Percentiles rank a stretch among this genome's conserved stretches.
Evolutionary conservation across 23 red algal species (phyloP).

Genomic region (Gracilaria domingensis): DNA sequence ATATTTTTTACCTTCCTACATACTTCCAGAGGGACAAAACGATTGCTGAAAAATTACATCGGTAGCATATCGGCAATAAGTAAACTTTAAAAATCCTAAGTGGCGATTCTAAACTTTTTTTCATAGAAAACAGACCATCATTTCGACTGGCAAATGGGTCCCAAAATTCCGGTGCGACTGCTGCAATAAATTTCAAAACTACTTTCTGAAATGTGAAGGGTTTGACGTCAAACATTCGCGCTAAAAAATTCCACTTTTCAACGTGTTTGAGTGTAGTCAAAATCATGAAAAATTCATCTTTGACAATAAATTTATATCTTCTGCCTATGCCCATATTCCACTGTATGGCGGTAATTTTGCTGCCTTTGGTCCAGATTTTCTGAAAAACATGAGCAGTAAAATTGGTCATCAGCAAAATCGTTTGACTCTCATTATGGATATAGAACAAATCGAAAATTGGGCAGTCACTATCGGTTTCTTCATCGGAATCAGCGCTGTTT

Average conservation of each 20-base stretch:
- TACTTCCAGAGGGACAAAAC: slow-evolving; percentile 17
- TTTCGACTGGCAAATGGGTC: background rate
- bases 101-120: background rate
- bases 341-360: background rate
- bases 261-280: background rate
- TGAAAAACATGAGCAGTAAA: background rate
- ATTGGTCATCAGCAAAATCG: background rate
- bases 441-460: slow-evolving; percentile 20
- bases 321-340: background rate
- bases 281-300: slow-evolving; percentile 26
- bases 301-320: background rate
- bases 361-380: background rate
- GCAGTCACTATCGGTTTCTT: too few species aligned
- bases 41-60: slow-evolving; percentile 21
- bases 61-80: slow-evolving; percentile 21
- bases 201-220: background rate
- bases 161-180: too few species aligned
- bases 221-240: background rate
- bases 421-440: background rate
- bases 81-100: background rate
- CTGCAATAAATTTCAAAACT: background rate
- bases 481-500: too few species aligned
- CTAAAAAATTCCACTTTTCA: background rate
- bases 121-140: background rate
- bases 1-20: slow-evolving; percentile 17